Evolutionary conservation across 305 asterid genomes (phyloP).

Genomic region (Fraxinus platypoda): DNA sequence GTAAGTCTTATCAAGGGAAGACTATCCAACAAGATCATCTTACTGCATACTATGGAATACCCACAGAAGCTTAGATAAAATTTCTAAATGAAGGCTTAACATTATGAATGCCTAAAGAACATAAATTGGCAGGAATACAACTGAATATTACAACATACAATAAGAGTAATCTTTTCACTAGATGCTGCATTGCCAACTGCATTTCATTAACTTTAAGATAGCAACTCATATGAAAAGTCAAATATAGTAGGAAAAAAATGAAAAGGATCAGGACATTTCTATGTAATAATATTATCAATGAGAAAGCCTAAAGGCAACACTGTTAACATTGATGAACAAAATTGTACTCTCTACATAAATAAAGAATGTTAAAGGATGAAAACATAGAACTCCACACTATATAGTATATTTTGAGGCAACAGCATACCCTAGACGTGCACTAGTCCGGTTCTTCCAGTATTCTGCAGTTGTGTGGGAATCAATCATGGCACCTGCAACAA

Average conservation of each 20-base stretch:
- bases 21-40: neutral
- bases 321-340: neutral
- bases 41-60: neutral
- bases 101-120: neutral
- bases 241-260: neutral
- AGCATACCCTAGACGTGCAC: constrained; percentile 31
- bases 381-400: neutral
- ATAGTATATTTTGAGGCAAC: neutral
- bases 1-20: neutral
- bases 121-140: neutral
- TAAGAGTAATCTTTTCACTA: neutral
- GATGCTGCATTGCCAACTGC: neutral
- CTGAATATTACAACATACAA: neutral
- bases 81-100: neutral
- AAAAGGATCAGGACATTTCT: neutral
- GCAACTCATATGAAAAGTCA: neutral
- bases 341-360: neutral
- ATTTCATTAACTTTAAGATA: neutral
- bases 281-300: neutral
- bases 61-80: neutral
- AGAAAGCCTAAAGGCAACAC: neutral
- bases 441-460: constrained; percentile 48
- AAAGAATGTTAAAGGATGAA: neutral
- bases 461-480: constrained; percentile 51
- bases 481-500: constrained; percentile 58